phyloP scores from a whole-genome alignment of 805 yeast species.

The Lachancea waltii region DNA sequence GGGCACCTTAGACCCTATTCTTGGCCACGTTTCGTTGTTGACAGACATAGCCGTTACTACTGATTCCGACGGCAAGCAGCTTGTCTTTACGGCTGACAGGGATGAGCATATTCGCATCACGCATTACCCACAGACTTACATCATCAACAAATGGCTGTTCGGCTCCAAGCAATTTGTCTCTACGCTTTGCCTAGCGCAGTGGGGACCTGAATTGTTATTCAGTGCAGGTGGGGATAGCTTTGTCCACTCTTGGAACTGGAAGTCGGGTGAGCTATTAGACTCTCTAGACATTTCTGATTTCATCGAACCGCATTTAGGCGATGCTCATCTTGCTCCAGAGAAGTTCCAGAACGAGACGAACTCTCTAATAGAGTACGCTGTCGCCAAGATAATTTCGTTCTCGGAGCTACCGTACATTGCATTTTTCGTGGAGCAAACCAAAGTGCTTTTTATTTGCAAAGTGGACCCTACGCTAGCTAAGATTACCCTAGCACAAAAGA shows the following conservation, averaged over 20 bases:
- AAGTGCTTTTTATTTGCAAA: conserved; percentile 33
- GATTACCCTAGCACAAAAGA: conserved; percentile 22
- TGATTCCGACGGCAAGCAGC: conserved; percentile 35
- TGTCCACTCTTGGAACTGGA: conserved; percentile 78
- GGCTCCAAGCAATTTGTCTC: conserved; percentile 86
- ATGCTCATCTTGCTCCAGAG: conserved; percentile 55
- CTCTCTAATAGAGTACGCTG: conserved; percentile 45
- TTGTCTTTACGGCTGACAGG: conserved; percentile 76
- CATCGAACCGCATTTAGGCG: conserved; percentile 41
- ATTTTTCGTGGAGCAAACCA: conserved; percentile 48
- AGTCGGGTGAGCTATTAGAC: conserved; percentile 41
- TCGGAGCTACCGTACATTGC: conserved; percentile 31
- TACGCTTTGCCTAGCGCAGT: conserved; percentile 47
- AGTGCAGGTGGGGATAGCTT: conserved; percentile 91
- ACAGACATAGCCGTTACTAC: conserved; percentile 49
- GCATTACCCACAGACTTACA: conserved; percentile 67
- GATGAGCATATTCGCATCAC: conserved; percentile 93
- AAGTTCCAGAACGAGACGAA: conserved; percentile 51
- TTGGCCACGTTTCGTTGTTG: conserved; percentile 96
- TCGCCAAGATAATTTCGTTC: conserved; percentile 39
- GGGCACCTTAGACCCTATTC: conserved; percentile 53
- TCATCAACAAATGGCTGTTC: conserved; percentile 76
- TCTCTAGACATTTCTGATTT: conserved; percentile 43
- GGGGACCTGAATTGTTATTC: conserved; percentile 46
- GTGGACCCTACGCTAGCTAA: conserved; percentile 18